phyloP scores from a whole-genome alignment of 225 moss, liverwort and hornwort genomes.

The Sphagnum tenellum region DNA sequence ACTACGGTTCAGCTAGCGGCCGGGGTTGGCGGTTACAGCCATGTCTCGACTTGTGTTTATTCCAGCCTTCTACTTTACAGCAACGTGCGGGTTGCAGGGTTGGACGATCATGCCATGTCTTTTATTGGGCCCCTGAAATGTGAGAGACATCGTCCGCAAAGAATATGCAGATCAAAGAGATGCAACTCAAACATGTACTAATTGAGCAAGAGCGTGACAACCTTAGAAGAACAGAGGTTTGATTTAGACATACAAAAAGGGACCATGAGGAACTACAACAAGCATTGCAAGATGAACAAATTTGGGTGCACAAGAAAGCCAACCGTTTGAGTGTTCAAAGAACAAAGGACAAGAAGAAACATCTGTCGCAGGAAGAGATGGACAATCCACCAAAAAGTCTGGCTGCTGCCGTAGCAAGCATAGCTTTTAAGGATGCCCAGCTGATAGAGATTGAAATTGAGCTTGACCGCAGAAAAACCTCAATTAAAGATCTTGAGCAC shows the following conservation, averaged over 20 bases:
- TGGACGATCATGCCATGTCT: constrained; percentile 71
- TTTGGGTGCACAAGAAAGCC: constrained; percentile 1
- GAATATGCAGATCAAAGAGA: constrained; percentile 54
- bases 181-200: constrained; percentile 32
- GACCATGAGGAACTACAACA: constrained; percentile 27
- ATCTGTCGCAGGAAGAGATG: constrained; percentile 7
- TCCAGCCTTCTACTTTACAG: constrained; percentile 72
- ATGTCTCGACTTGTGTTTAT: constrained; percentile 44
- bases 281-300: constrained; percentile 16
- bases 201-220: constrained; percentile 42
- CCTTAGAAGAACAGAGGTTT: constrained; percentile 27
- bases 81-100: constrained; percentile 70
- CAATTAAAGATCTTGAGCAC: constrained; percentile 36
- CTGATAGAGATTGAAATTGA: constrained; percentile 31
- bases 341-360: neutral
- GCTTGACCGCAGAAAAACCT: constrained; percentile 28
- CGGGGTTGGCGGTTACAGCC: constrained; percentile 21
- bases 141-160: constrained; percentile 10
- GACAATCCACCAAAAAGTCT: constrained; percentile 11
- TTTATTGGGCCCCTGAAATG: constrained; percentile 61
- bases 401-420: constrained; percentile 13
- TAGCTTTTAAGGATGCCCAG: constrained; percentile 21
- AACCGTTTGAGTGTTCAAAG: neutral
- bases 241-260: constrained; percentile 32
- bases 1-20: constrained; percentile 40